phyloP scores from a whole-genome alignment of 495 filamentous ascomycete genomes.

The Aspergillus biplanus region DNA sequence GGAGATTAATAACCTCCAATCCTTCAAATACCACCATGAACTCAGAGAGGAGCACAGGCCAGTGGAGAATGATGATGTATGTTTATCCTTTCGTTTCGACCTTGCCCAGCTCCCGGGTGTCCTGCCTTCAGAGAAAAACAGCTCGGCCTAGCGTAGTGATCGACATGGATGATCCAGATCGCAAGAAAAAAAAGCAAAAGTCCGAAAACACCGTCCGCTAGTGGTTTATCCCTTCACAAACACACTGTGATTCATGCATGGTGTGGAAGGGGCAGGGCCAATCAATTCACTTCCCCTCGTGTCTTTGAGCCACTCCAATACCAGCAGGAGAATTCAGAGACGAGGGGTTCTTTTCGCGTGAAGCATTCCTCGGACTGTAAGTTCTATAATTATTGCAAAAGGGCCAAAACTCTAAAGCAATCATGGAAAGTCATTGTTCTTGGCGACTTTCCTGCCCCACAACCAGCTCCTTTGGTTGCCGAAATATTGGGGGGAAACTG shows the following conservation, averaged over 20 bases:
- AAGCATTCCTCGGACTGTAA: background rate
- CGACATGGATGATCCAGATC: slow-evolving; percentile 10
- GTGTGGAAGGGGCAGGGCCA: background rate
- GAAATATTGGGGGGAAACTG: no score
- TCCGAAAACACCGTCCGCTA: background rate
- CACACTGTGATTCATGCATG: background rate
- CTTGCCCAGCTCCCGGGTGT: background rate
- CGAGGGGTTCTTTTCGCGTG: background rate
- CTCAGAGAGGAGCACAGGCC: background rate
- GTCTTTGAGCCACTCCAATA: background rate
- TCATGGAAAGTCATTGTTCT: background rate
- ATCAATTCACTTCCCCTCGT: background rate
- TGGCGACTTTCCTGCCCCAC: background rate
- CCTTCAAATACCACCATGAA: slow-evolving; percentile 18
- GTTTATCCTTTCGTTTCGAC: background rate
- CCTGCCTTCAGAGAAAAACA: slow-evolving; percentile 2
- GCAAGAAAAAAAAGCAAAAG: background rate
- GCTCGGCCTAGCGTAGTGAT: slow-evolving; percentile 1
- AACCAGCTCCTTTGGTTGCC: no score
- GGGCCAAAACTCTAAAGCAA: background rate
- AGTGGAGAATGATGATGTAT: slow-evolving; percentile 19
- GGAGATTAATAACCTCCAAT: slow-evolving; percentile 14
- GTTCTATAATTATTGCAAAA: background rate
- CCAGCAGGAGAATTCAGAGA: background rate
- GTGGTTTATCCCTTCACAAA: background rate